Conservation (phyloP, 106 monocot genomes). For the Dendrobium catenatum region DNA sequence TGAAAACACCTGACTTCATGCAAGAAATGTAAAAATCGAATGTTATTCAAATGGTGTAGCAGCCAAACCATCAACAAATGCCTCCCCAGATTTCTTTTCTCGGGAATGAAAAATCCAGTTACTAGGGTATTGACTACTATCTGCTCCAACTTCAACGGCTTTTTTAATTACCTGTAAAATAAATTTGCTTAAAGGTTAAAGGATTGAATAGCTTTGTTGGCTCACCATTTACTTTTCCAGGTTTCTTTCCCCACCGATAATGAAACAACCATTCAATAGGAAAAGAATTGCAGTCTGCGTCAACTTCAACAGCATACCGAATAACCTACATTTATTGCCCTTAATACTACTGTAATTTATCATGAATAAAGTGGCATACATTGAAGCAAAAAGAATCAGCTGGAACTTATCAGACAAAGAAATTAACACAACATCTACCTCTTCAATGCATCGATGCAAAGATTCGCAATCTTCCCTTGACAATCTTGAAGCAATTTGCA, state of each 20-base stretch:
- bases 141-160: slow-evolving; percentile 82
- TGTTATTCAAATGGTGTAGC: slow-evolving; percentile 11
- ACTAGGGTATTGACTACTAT: slow-evolving; percentile 78
- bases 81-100: slow-evolving; percentile 82
- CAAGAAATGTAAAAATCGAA: not conserved
- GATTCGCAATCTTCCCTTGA: slow-evolving; percentile 56
- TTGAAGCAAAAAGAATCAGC: not conserved
- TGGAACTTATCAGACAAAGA: not conserved
- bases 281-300: slow-evolving; percentile 60
- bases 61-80: slow-evolving; percentile 79
- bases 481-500: slow-evolving; percentile 63
- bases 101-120: slow-evolving; percentile 92
- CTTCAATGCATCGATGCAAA: slow-evolving; percentile 70
- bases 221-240: slow-evolving; percentile 76
- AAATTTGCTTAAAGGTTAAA: slow-evolving; percentile 28
- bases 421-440: slow-evolving; percentile 31
- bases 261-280: slow-evolving; percentile 89
- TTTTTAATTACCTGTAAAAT: slow-evolving; percentile 85
- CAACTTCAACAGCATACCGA: slow-evolving; percentile 63
- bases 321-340: slow-evolving; percentile 63
- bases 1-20: not conserved
- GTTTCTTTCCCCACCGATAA: slow-evolving; percentile 77
- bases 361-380: not conserved
- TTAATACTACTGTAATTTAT: slow-evolving; percentile 16
- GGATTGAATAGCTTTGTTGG: not conserved